phyloP scores from a whole-genome alignment of 441 rosid genomes.

The Gossypium aridum region DNA sequence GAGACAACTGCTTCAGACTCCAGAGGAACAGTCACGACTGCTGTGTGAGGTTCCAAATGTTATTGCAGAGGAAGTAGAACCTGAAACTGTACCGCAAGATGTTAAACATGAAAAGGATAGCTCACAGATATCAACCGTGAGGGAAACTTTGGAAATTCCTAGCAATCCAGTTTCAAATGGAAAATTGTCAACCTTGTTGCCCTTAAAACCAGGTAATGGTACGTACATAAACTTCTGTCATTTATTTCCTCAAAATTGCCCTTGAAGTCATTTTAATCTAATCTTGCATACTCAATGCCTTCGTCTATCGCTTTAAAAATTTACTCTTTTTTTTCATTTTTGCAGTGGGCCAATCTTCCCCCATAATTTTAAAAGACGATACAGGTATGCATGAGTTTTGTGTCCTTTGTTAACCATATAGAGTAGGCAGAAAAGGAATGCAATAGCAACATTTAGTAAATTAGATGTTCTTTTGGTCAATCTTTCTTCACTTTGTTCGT shows the following conservation, averaged over 20 bases:
- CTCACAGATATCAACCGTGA: slow-evolving; percentile 25
- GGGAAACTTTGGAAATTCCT: slow-evolving; percentile 24
- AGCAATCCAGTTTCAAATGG: slow-evolving; percentile 22
- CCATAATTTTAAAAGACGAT: not conserved
- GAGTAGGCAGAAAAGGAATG: not conserved
- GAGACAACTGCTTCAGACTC: slow-evolving; percentile 57
- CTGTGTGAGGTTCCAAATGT: slow-evolving; percentile 58
- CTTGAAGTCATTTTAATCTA: slow-evolving; percentile 1
- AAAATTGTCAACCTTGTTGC: slow-evolving; percentile 23
- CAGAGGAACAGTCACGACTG: slow-evolving; percentile 58
- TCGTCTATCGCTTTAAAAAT: not conserved
- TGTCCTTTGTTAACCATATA: not conserved
- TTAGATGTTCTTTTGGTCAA: not conserved
- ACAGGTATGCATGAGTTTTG: not conserved
- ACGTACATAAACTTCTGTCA: slow-evolving; percentile 24
- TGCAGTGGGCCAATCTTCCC: not conserved
- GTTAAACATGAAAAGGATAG: slow-evolving; percentile 26
- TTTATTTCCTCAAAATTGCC: slow-evolving; percentile 12
- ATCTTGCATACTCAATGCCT: not conserved
- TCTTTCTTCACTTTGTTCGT: not conserved
- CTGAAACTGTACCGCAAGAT: slow-evolving; percentile 23
- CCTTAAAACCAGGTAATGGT: slow-evolving; percentile 15
- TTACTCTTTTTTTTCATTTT: not conserved
- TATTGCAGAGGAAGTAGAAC: slow-evolving; percentile 53
- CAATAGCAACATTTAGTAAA: not conserved